Evolutionary conservation across 208 protist genomes (phyloP), one percentile per base, ranked within the genome.

Genomic region (Sergeia podlipaevii): DNA sequence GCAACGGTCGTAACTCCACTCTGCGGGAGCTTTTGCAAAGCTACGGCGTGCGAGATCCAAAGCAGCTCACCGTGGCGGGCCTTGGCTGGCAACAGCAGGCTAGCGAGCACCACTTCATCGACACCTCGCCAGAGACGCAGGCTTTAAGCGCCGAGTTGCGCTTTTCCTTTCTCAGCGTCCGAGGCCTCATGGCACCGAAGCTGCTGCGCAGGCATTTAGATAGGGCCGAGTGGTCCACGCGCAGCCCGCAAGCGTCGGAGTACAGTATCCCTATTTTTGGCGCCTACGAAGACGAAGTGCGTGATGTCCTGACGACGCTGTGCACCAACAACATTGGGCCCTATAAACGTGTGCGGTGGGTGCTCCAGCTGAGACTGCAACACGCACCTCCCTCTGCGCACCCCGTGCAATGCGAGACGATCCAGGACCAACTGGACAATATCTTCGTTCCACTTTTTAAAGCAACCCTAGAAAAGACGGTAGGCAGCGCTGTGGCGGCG

Each of bases 391-490:
- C 82, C 17, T 21, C 54, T 15, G 69, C 51, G 26, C 70, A 78
- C 46, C 52, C 64, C 23, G 49, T 67, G 21, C 59, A 71, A 38
- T 83, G 77, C 52, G 55, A 72, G 18, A 97, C 66, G 26, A 97
- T 99, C 39, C 74, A 97, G 43, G 85, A 98, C 29, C 83, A 99
- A 50, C 60, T 99, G 7, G 81, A 97, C 51, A 96, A 96, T 75
- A 62, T 99, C 7, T 99, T 99, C 77, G 56, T 89, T 29, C 97
- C 98, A 4, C 78, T 99, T 11, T 98, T 99, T 47, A 97, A 98
- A 49, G 98, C 94, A 1, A 97, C 97, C 5, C 46, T 95, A 11
- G 50, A 70, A n/a, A 50, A 70, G 0, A 75, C 51, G 10, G n/a
- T 61, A 68, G 68, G 70, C 53, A 71, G 97, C 92, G 62, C 60